A percentile compares a stretch with the other conserved stretches of the same genome.
These are phyloP conservation scores for Peronospora farinosa DNA, from an alignment of 352 stramenopile species.

Conservation along the genomic window DNA sequence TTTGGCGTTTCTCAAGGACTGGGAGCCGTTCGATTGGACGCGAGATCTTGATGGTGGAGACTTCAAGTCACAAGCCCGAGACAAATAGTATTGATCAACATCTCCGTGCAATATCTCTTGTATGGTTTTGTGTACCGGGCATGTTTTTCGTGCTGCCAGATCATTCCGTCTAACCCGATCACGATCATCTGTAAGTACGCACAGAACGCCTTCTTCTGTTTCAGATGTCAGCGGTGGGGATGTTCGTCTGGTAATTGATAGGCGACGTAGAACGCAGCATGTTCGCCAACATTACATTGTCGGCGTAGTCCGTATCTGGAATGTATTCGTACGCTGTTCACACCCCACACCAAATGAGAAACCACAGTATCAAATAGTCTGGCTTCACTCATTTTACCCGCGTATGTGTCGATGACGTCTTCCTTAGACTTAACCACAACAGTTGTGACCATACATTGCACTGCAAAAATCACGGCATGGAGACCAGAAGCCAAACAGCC, in stretches of 20 bases:
- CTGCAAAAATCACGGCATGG: conserved; percentile 48
- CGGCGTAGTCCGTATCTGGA: conserved; percentile 45
- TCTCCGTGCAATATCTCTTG: not conserved
- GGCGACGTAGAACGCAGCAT: conserved; percentile 34
- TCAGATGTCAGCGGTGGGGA: conserved; percentile 62
- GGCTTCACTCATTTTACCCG: conserved; percentile 30
- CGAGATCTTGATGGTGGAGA: conserved; percentile 60
- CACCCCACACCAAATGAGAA: not conserved
- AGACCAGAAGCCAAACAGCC: conserved; percentile 44
- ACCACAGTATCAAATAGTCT: not conserved
- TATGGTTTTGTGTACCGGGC: conserved; percentile 1
- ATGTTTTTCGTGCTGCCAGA: conserved; percentile 6
- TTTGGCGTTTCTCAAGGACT: conserved; percentile 54
- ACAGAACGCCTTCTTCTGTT: conserved; percentile 5
- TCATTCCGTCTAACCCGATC: conserved; percentile 2
- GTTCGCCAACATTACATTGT: conserved; percentile 38
- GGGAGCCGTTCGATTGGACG: conserved; percentile 72
- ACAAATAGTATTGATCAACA: conserved; percentile 3
- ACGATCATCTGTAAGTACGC: conserved; percentile 13
- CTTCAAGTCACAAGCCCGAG: conserved; percentile 24
- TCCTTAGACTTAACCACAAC: conserved; percentile 70
- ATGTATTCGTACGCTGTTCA: conserved; percentile 77
- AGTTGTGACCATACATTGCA: conserved; percentile 56
- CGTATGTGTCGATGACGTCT: conserved; percentile 81
- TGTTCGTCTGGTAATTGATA: conserved; percentile 52